Percentiles rank a stretch among this genome's conserved stretches.
These are phyloP conservation scores for Chrysanthemum lavandulifolium DNA, from an alignment of 129 eudicot species.

Conservation along the genomic window DNA sequence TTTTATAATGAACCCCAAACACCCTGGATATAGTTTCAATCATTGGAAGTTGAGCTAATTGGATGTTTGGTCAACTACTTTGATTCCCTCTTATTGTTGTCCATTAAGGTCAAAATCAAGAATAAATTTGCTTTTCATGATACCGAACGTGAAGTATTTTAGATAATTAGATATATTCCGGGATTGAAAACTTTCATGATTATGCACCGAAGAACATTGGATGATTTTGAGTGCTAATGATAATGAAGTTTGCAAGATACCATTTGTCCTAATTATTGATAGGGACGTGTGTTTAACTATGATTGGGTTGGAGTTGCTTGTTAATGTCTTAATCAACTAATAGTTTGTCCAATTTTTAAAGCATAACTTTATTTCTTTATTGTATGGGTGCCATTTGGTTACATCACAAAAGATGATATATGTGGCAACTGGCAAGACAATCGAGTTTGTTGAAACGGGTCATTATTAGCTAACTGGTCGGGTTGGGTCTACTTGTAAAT, in stretches of 20 bases:
- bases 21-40: background rate
- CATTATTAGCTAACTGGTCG: background rate
- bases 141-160: background rate
- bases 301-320: conserved; percentile 32
- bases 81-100: conserved; percentile 14
- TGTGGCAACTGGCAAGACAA: background rate
- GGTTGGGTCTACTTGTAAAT: background rate
- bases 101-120: conserved; percentile 14
- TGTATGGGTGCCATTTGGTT: background rate
- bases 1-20: no score
- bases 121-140: conserved; percentile 10
- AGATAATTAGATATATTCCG: conserved; percentile 17
- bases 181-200: conserved; percentile 34
- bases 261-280: conserved; percentile 27
- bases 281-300: conserved; percentile 24
- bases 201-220: conserved; percentile 27
- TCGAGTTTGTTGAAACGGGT: background rate
- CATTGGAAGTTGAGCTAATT: conserved; percentile 21
- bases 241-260: conserved; percentile 27
- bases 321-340: conserved; percentile 28
- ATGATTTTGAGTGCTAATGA: conserved; percentile 26
- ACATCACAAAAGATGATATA: background rate
- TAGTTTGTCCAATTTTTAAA: conserved; percentile 2
- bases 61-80: conserved; percentile 37
- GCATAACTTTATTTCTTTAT: background rate